Percentiles rank a stretch among this genome's conserved stretches.
Evolutionary conservation across 305 asterid species (phyloP).

Genomic region (Ilex paraguariensis): DNA sequence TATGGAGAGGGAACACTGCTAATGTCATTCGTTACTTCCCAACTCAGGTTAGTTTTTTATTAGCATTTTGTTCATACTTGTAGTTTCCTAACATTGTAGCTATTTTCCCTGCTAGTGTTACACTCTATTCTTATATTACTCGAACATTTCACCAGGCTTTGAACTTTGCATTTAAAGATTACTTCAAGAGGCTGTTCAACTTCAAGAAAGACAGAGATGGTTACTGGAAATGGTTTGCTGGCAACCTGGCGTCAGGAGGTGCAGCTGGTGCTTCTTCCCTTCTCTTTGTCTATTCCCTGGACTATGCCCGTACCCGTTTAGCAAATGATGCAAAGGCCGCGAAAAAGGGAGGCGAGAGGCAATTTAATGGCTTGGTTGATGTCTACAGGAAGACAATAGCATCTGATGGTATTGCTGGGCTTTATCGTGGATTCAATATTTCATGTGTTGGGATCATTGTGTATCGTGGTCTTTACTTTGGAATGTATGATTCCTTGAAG

Average conservation of each 20-base stretch:
- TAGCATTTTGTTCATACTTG: background rate
- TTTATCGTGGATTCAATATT: slow-evolving; percentile 39
- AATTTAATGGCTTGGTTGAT: slow-evolving; percentile 38
- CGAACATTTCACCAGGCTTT: slow-evolving; percentile 38
- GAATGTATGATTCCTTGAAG: slow-evolving; percentile 45
- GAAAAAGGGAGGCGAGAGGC: slow-evolving; percentile 40
- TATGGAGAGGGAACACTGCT: slow-evolving; percentile 81
- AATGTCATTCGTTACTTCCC: slow-evolving; percentile 75
- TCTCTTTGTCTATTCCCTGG: slow-evolving; percentile 58
- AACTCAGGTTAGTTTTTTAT: slow-evolving; percentile 41
- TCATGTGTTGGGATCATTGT: slow-evolving; percentile 49
- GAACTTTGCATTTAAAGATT: slow-evolving; percentile 72
- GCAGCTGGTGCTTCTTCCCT: slow-evolving; percentile 82
- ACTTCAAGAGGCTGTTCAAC: slow-evolving; percentile 65
- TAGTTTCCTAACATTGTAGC: background rate
- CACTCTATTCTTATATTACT: background rate
- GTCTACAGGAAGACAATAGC: slow-evolving; percentile 37
- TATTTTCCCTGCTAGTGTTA: no score
- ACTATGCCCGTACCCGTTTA: slow-evolving; percentile 65
- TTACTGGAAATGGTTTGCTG: slow-evolving; percentile 80
- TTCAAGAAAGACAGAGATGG: slow-evolving; percentile 66
- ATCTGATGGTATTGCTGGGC: slow-evolving; percentile 43
- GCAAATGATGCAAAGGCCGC: slow-evolving; percentile 48
- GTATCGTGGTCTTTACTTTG: slow-evolving; percentile 46
- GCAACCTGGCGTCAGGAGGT: slow-evolving; percentile 65